phyloP scores from a whole-genome alignment of 2,329 filamentous ascomycete genomes.

The Davidsoniella neocaledoniae region DNA sequence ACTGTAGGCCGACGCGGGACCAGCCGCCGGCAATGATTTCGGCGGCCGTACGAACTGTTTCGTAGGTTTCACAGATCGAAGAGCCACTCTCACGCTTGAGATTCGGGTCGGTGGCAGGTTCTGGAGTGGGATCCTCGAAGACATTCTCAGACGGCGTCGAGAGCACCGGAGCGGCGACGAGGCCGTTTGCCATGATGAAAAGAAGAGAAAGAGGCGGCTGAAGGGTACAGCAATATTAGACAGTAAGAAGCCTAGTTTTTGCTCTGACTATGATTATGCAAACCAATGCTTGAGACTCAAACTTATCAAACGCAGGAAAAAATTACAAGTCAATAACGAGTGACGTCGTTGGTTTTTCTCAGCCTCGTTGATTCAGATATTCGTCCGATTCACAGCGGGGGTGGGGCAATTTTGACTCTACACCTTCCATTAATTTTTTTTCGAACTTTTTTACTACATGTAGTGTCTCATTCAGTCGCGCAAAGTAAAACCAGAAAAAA shows the following conservation, averaged over 20 bases:
- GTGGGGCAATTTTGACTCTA: conserved; percentile 1
- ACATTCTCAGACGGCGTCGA: conserved; percentile 46
- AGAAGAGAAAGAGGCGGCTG: background rate
- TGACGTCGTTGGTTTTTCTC: conserved; percentile 7
- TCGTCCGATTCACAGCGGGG: background rate
- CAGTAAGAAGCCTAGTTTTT: too few relatives aligned
- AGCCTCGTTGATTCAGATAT: background rate
- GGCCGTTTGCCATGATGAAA: conserved; percentile 27
- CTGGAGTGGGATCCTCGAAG: conserved; percentile 33
- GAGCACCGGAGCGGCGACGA: conserved; percentile 39
- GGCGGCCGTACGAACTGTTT: conserved; percentile 60
- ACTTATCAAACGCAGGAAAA: too few relatives aligned
- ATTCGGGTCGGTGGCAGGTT: conserved; percentile 19
- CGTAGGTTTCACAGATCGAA: conserved; percentile 54
- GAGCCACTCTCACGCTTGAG: conserved; percentile 34
- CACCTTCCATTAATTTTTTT: too few relatives aligned
- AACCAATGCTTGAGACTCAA: too few relatives aligned
- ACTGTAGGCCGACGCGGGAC: conserved; percentile 74
- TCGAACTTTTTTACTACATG: too few relatives aligned
- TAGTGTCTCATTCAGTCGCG: too few relatives aligned
- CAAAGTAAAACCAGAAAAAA: too few relatives aligned
- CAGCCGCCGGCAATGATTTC: conserved; percentile 61
- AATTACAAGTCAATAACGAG: background rate
- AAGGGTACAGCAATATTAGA: too few relatives aligned
- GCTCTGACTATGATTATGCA: too few relatives aligned